phyloP scores from a whole-genome alignment of 306 rosid genomes.

The Glycine latifolia region DNA sequence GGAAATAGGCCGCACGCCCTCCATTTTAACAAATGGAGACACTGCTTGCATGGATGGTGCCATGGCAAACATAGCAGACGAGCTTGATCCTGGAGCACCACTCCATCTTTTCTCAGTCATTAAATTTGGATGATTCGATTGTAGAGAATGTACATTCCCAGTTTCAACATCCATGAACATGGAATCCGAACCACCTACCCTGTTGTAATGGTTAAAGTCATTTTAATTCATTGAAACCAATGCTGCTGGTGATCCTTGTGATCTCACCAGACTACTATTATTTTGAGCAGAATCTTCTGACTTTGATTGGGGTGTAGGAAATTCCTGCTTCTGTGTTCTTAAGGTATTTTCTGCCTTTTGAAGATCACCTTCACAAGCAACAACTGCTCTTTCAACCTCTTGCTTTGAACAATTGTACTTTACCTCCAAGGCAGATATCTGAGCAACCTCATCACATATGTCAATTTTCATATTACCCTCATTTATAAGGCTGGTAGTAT shows the following conservation, averaged over 20 bases:
- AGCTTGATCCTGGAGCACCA: constrained; percentile 59
- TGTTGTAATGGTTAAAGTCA: constrained; percentile 68
- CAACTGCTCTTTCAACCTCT: constrained; percentile 84
- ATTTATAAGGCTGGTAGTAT: constrained; percentile 45
- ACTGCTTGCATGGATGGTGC: constrained; percentile 58
- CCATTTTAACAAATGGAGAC: constrained; percentile 57
- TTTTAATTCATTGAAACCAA: constrained; percentile 56
- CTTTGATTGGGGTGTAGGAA: constrained; percentile 49
- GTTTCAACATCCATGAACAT: constrained; percentile 54
- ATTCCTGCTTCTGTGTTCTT: constrained; percentile 65
- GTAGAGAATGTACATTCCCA: constrained; percentile 54
- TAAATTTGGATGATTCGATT: constrained; percentile 57
- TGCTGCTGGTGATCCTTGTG: constrained; percentile 54
- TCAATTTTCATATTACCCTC: constrained; percentile 75
- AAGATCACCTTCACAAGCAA: constrained; percentile 86
- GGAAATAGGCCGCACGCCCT: constrained; percentile 48
- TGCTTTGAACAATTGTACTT: constrained; percentile 74
- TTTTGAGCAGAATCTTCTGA: constrained; percentile 61
- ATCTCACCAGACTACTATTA: constrained; percentile 53
- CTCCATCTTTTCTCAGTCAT: constrained; percentile 67
- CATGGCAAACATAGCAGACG: constrained; percentile 57
- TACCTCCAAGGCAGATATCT: constrained; percentile 60
- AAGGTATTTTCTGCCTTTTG: constrained; percentile 67
- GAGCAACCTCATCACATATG: constrained; percentile 76
- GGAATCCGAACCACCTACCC: constrained; percentile 52